Evolutionary conservation across 805 yeast species (phyloP).

Genomic region (Metschnikowia lachancei): DNA sequence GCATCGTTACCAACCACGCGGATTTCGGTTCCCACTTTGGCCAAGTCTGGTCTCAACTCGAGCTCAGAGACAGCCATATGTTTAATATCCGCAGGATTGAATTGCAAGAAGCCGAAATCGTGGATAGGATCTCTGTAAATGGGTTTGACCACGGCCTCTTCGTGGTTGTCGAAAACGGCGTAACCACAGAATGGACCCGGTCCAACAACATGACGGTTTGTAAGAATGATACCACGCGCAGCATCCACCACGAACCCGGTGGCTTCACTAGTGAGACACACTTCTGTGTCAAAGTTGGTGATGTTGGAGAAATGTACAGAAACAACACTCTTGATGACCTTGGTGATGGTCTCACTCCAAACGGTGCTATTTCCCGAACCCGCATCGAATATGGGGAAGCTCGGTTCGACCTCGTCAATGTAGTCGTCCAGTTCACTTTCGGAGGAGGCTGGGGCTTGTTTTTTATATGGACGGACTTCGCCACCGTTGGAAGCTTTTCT

Average conservation of each 20-base stretch:
- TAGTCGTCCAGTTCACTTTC: conserved; percentile 17
- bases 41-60: conserved; percentile 72
- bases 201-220: conserved; percentile 93
- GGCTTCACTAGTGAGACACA: conserved; percentile 81
- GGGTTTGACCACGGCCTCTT: conserved; percentile 82
- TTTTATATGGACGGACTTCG: conserved; percentile 13
- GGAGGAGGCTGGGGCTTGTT: conserved; percentile 8
- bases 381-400: conserved; percentile 15
- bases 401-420: conserved; percentile 8
- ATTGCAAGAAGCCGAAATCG: conserved; percentile 86
- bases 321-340: conserved; percentile 81
- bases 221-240: conserved; percentile 73
- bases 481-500: conserved; percentile 17
- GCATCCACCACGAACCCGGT: conserved; percentile 93
- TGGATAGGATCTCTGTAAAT: conserved; percentile 92
- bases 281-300: conserved; percentile 82
- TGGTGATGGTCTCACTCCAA: conserved; percentile 81
- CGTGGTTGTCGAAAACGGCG: conserved; percentile 91
- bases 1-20: conserved; percentile 96
- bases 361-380: conserved; percentile 20
- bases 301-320: conserved; percentile 87
- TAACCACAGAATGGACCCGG: conserved; percentile 93
- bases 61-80: conserved; percentile 71
- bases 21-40: conserved; percentile 89
- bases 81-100: conserved; percentile 67